Evolutionary conservation across 805 yeast species (phyloP).

Genomic region (Yarrowia hollandica): DNA sequence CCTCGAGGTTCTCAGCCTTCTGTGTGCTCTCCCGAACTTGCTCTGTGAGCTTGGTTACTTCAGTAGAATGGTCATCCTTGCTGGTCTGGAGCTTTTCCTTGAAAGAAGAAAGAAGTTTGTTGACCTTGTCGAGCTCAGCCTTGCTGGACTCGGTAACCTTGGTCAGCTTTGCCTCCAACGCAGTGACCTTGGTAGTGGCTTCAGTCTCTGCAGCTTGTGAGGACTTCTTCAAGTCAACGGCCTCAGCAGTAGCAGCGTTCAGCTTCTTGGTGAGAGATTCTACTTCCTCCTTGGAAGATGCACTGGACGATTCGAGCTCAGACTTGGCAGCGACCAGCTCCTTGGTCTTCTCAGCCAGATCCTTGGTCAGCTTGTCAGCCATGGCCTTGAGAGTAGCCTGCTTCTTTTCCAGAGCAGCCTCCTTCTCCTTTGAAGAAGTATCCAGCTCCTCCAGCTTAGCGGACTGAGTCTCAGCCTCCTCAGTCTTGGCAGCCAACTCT

Average conservation of each 20-base stretch:
- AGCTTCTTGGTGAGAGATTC: slow-evolving; percentile 1
- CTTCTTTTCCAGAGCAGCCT: slow-evolving; percentile 13
- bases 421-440: neutral
- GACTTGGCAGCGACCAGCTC: slow-evolving; percentile 27
- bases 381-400: slow-evolving; percentile 2
- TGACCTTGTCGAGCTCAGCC: slow-evolving; percentile 23
- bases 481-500: neutral
- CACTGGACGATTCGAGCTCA: slow-evolving; percentile 7
- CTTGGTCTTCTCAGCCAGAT: slow-evolving; percentile 21
- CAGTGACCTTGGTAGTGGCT: slow-evolving; percentile 16
- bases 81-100: slow-evolving; percentile 16
- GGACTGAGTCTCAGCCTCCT: neutral
- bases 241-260: neutral
- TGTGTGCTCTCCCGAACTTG: neutral
- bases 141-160: slow-evolving; percentile 15
- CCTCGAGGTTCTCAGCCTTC: slow-evolving; percentile 2
- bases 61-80: slow-evolving; percentile 19
- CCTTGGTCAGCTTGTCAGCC: slow-evolving; percentile 29
- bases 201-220: slow-evolving; percentile 3
- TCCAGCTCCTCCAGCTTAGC: slow-evolving; percentile 25
- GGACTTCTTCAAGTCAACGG: slow-evolving; percentile 7
- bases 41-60: slow-evolving; percentile 13
- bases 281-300: slow-evolving; percentile 3
- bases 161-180: neutral
- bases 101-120: slow-evolving; percentile 2